Conservation (phyloP, 805 yeast genomes). For the Saturnispora hagleri region DNA sequence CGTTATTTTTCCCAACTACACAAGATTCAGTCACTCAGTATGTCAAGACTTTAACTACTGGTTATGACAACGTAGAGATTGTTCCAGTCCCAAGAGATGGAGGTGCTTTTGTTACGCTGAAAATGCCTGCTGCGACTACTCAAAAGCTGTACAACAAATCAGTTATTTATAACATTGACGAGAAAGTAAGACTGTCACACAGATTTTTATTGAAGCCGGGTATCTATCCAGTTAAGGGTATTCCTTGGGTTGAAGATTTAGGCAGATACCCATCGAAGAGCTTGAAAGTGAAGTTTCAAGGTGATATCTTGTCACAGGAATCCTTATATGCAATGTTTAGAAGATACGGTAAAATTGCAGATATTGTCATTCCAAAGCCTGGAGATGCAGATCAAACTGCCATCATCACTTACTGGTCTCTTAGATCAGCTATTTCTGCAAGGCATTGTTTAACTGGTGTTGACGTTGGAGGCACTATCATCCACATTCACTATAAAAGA, state of each 20-base stretch:
- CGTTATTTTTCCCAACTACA: constrained; percentile 31
- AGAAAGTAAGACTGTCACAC: constrained; percentile 10
- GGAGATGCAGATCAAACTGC: constrained; percentile 43
- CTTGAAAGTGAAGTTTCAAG: constrained; percentile 64
- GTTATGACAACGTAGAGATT: constrained; percentile 35
- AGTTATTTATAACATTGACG: constrained; percentile 11
- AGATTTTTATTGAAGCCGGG: constrained; percentile 39
- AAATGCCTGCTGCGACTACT: constrained; percentile 41
- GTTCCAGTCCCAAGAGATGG: constrained; percentile 78
- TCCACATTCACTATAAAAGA: constrained; percentile 70
- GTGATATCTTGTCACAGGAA: constrained; percentile 70
- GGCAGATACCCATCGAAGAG: constrained; percentile 61
- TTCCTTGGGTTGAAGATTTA: constrained; percentile 94
- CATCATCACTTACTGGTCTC: constrained; percentile 42
- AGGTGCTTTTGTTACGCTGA: constrained; percentile 82
- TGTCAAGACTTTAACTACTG: constrained; percentile 30
- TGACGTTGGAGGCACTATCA: constrained; percentile 46
- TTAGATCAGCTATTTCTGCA: constrained; percentile 73
- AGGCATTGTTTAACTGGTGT: constrained; percentile 86
- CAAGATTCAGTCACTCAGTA: constrained; percentile 26
- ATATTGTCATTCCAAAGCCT: constrained; percentile 52
- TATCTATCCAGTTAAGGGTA: constrained; percentile 74
- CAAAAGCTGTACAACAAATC: constrained; percentile 14
- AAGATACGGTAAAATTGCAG: constrained; percentile 76
- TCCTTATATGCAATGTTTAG: constrained; percentile 69